Percentiles rank a stretch among this genome's conserved stretches.
phyloP scores from a whole-genome alignment of 805 yeast genomes.

The Yarrowia sp. region DNA sequence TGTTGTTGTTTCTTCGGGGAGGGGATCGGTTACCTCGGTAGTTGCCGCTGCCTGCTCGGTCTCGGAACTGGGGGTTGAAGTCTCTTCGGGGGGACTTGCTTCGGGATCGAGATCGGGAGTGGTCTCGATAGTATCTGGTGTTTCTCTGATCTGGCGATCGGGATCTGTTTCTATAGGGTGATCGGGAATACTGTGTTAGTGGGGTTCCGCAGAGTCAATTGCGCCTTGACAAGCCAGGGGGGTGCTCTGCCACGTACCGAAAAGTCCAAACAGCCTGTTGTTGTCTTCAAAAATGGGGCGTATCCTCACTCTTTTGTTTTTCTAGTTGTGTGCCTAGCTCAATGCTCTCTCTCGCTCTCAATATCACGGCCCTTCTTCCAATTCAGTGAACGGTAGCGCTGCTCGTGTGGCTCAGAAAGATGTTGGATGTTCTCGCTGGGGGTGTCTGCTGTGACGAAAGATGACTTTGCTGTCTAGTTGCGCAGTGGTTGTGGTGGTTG shows the following conservation, averaged over 20 bases:
- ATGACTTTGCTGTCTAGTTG: conserved; percentile 22
- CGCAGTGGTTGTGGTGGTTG: conserved; percentile 23
- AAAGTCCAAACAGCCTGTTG: conserved; percentile 8
- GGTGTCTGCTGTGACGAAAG: conserved; percentile 19
- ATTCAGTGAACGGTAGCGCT: conserved; percentile 22
- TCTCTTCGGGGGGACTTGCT: conserved; percentile 25
- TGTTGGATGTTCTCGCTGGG: conserved; percentile 6
- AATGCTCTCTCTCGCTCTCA: conserved; percentile 27
- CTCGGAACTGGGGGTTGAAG: conserved; percentile 16
- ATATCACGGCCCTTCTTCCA: conserved; percentile 27
- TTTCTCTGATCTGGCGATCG: conserved; percentile 25
- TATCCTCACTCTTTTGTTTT: too few species aligned
- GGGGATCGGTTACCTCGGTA: conserved; percentile 23
- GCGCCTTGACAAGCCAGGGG: too few species aligned
- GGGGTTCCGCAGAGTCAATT: neutral
- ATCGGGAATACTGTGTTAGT: conserved; percentile 26
- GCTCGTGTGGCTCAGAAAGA: conserved; percentile 23
- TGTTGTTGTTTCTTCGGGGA: conserved; percentile 17
- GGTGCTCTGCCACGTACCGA: neutral
- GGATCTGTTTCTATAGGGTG: conserved; percentile 27
- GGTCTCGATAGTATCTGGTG: conserved; percentile 22
- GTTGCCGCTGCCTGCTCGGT: conserved; percentile 20
- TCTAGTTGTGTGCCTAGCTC: conserved; percentile 2
- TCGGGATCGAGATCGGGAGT: conserved; percentile 27
- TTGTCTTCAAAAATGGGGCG: too few species aligned